Percentiles rank a stretch among this genome's conserved stretches.
Evolutionary conservation across 164 flowering plant genomes (phyloP).

Genomic region (Aristolochia fimbriata): DNA sequence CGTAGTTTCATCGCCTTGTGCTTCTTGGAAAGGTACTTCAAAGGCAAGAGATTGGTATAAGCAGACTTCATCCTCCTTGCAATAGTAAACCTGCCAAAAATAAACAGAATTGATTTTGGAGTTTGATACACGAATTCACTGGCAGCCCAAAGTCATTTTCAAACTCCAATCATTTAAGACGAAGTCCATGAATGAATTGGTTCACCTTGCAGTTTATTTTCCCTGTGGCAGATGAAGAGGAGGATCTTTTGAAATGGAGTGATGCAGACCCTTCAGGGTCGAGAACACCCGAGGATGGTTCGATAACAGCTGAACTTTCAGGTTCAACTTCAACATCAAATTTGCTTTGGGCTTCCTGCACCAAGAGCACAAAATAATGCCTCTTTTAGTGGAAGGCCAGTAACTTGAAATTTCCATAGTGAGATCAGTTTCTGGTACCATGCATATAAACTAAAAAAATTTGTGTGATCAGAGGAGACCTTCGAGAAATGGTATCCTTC

Average conservation of each 20-base stretch:
- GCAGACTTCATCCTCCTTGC: conserved; percentile 95
- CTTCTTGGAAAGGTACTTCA: conserved; percentile 64
- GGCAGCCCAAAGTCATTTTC: background rate
- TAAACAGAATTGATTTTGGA: background rate
- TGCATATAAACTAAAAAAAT: background rate
- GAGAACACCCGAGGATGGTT: conserved; percentile 65
- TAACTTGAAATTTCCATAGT: background rate
- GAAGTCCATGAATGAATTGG: background rate
- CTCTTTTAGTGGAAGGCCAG: background rate
- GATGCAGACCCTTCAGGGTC: conserved; percentile 60
- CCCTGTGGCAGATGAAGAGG: conserved; percentile 45
- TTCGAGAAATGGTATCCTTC: conserved; percentile 91
- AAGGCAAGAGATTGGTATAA: conserved; percentile 65
- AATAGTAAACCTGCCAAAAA: conserved; percentile 70
- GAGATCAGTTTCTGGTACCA: no score
- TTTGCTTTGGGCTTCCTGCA: conserved; percentile 88
- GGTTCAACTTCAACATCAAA: conserved; percentile 66
- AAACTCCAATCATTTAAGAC: background rate
- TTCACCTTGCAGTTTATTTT: conserved; percentile 81
- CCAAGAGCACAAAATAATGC: conserved; percentile 3
- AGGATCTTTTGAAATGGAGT: conserved; percentile 54
- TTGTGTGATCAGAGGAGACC: conserved; percentile 28
- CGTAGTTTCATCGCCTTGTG: conserved; percentile 21
- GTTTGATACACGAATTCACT: background rate
- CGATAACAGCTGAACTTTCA: conserved; percentile 42